Evolutionary conservation across 192 early-diverging fungal genomes (phyloP).

Genomic region (Podila epicladia): DNA sequence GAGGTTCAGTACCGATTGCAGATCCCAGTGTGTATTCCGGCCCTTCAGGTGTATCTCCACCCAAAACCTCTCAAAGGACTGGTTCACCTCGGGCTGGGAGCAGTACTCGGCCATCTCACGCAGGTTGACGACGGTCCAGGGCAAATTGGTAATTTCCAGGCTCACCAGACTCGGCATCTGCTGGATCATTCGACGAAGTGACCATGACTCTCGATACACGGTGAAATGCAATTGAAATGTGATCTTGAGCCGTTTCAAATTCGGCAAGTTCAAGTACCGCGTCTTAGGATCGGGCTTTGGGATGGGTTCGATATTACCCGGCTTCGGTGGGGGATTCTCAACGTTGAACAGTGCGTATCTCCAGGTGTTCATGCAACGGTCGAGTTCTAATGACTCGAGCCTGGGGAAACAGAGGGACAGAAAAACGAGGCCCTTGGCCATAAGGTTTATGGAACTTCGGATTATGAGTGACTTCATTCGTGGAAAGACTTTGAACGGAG

Average conservation of each 20-base stretch:
- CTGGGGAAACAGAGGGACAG: neutral
- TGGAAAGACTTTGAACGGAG: neutral
- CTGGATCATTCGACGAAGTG: neutral
- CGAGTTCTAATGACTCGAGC: neutral
- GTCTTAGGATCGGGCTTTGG: neutral
- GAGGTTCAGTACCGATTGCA: neutral
- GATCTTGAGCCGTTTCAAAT: neutral
- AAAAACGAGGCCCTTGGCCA: neutral
- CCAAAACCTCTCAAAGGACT: neutral
- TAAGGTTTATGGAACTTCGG: neutral
- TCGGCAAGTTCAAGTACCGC: neutral
- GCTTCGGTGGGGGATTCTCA: neutral
- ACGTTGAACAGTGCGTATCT: neutral
- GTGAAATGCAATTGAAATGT: neutral
- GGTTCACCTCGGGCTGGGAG: neutral
- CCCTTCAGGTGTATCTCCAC: neutral
- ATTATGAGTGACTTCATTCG: neutral
- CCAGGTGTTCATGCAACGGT: neutral
- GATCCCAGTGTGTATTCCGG: neutral
- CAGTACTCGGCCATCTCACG: neutral
- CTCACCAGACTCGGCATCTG: neutral
- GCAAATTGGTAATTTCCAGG: neutral
- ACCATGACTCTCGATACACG: neutral
- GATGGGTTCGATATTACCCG: neutral
- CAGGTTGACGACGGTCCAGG: neutral